Evolutionary conservation across 345 rosid species (phyloP).

Genomic region (Eucalyptus sp.): DNA sequence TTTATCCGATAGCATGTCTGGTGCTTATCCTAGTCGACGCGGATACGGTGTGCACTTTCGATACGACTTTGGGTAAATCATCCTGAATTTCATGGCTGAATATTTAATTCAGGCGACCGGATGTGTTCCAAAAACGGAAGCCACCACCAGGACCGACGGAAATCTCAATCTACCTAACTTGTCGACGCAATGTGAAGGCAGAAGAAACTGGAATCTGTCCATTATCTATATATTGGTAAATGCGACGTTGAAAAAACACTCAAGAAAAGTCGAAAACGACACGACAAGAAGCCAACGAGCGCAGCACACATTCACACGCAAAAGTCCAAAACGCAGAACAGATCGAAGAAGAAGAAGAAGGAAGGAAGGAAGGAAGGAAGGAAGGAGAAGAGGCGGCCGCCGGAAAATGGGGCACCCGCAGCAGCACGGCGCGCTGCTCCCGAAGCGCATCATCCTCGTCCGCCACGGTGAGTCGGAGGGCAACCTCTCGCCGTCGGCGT

Average conservation of each 20-base stretch:
- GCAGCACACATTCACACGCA: too few species aligned
- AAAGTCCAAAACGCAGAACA: not conserved
- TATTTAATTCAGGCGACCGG: not conserved
- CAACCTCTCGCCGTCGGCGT: conserved; percentile 69
- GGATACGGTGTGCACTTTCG: not conserved
- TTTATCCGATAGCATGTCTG: not conserved
- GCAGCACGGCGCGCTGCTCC: conserved; percentile 12
- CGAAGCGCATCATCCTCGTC: conserved; percentile 85
- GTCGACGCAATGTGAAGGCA: not conserved
- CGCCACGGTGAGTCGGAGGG: conserved; percentile 97
- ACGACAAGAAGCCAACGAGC: not conserved
- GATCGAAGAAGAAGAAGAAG: not conserved
- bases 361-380: not conserved
- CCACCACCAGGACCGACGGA: not conserved
- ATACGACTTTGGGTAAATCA: not conserved
- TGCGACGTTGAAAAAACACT: not conserved
- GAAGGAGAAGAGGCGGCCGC: not conserved
- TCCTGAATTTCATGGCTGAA: not conserved
- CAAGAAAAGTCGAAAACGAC: not conserved
- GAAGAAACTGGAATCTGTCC: not conserved
- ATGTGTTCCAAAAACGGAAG: not conserved
- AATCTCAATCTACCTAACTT: fast-evolving
- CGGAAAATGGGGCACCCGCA: not conserved
- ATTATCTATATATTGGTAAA: not conserved
- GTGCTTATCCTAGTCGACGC: not conserved